Evolutionary conservation across 2,329 filamentous ascomycete genomes (phyloP), one percentile per base, ranked within the genome.

Genomic region (Aspergillus tamarii): DNA sequence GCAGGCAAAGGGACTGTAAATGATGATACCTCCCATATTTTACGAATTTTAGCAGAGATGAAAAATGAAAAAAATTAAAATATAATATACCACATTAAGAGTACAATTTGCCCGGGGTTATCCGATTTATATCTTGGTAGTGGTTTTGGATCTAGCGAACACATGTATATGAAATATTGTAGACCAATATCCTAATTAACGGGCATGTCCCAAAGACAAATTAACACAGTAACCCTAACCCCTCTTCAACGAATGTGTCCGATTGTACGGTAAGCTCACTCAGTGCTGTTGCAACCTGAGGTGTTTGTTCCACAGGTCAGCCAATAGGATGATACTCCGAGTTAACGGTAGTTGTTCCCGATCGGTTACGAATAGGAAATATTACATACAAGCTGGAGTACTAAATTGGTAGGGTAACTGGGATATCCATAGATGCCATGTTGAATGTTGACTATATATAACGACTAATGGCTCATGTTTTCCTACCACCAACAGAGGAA

Each of bases 1-100:
- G 59, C 87, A 88, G 73, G 84, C 86, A 66, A 81, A 82, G 73
- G 78, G 79, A 50, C 63, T 80, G 67, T 78, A 76, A 71, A 62
- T 32, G 60, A 21, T 19, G 60, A 21, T 26, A 26, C 46, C 45
- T 26, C 14, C 48, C 26, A 32, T 30, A 10, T 32, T 34, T 41
- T 19, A 26, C 23, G 21, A 48, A 23, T 28, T 53, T 14, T 7
- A 19, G 8, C 21, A 54, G 28, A 16, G 36, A 54, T 54, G 56
- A 16, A 14, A n/a, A 23, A 50, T 36, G 19, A n/a, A 26, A 32
- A 46, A 28, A 12, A 39, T 26, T 26, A 26, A 36, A 14, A 3
- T 41, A 26, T n/a, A 19, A 41, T 41, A n/a, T 41, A n/a, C 19
- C 19, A 41, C 1, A 10, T 19, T 41, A n/a, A 41, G 16, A n/a